These are phyloP conservation scores for Plasmodium falciparum DNA, from an alignment of 169 alveolate species.

Conservation along the genomic window DNA sequence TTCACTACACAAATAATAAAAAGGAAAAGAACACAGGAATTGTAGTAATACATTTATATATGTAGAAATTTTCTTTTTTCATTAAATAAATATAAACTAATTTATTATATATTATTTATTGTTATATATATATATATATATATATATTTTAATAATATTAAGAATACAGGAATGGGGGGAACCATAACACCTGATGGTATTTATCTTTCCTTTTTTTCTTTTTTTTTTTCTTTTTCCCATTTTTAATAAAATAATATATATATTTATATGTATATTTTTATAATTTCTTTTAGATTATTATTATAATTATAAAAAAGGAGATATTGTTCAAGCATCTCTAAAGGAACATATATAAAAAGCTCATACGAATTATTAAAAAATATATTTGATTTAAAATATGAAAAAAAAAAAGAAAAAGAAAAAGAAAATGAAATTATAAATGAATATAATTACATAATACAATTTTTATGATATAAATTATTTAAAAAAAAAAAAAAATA, in stretches of 20 bases:
- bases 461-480: too few species aligned
- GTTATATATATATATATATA: not conserved
- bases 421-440: too few species aligned
- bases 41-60: constrained; percentile 10
- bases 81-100: too few species aligned
- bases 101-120: too few species aligned
- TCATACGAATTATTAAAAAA: not conserved
- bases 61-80: not conserved
- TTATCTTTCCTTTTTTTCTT: too few species aligned
- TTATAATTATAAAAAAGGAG: constrained; percentile 60
- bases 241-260: not conserved
- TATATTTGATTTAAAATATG: not conserved
- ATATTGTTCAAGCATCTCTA: constrained; percentile 18
- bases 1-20: not conserved
- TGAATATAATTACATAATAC: too few species aligned
- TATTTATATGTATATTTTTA: not conserved
- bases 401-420: too few species aligned
- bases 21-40: not conserved
- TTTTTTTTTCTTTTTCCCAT: not conserved
- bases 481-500: too few species aligned
- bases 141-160: constrained; percentile 7
- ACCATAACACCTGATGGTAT: constrained; percentile 59
- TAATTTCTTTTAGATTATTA: constrained; percentile 35
- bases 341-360: not conserved
- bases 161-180: constrained; percentile 18